Conservation (phyloP, 495 filamentous ascomycete genomes). For the Talaromyces stipitatus region DNA sequence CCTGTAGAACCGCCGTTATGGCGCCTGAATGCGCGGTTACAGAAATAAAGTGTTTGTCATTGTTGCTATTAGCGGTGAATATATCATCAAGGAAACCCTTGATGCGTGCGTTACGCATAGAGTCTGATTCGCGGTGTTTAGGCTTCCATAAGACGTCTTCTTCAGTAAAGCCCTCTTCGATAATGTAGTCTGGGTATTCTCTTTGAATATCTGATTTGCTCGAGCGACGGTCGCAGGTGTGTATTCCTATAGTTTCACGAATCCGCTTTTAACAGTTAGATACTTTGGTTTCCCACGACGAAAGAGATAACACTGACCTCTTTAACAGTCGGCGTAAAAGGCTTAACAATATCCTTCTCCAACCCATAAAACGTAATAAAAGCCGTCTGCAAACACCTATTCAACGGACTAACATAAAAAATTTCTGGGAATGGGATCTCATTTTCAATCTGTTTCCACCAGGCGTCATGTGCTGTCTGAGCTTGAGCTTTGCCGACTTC, state of each 20-base stretch:
- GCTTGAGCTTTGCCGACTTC: slow-evolving; percentile 58
- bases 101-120: slow-evolving; percentile 48
- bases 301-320: slow-evolving; percentile 34
- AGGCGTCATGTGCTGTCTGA: slow-evolving; percentile 52
- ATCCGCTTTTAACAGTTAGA: slow-evolving; percentile 25
- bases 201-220: slow-evolving; percentile 47
- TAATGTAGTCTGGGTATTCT: slow-evolving; percentile 50
- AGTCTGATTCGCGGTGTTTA: slow-evolving; percentile 45
- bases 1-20: slow-evolving; percentile 52
- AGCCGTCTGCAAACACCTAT: slow-evolving; percentile 62
- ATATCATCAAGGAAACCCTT: slow-evolving; percentile 54
- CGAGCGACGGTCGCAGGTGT: slow-evolving; percentile 74
- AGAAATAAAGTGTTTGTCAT: slow-evolving; percentile 41
- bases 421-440: slow-evolving; percentile 56
- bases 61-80: slow-evolving; percentile 49
- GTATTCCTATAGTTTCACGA: slow-evolving; percentile 65
- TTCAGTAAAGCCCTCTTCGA: slow-evolving; percentile 60
- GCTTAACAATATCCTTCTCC: slow-evolving; percentile 14
- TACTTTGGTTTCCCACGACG: neutral
- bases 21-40: slow-evolving; percentile 69
- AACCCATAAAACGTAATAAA: slow-evolving; percentile 53
- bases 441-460: slow-evolving; percentile 45
- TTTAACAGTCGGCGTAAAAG: slow-evolving; percentile 60
- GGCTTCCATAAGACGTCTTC: slow-evolving; percentile 52
- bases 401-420: slow-evolving; percentile 69